Evolutionary conservation across 257 asterid genomes (phyloP), one percentile per base, ranked within the genome.

Genomic region (Primulina tabacum): DNA sequence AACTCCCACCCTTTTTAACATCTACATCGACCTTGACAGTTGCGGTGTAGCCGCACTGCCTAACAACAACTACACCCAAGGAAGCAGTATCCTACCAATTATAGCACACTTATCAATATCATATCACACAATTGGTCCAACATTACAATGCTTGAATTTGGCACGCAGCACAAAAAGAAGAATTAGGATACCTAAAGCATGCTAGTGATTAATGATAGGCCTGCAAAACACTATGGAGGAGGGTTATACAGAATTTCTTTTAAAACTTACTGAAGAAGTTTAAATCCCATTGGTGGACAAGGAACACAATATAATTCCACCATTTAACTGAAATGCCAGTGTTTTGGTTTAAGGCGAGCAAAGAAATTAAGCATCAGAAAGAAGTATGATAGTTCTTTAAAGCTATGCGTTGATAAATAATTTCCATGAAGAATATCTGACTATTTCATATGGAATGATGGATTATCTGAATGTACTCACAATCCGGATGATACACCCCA

Each of bases 11-110:
- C 74, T 70, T 76, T 71, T 83, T 86, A 38, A 80, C 81, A 69
- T 83, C 84, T 75, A 89, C 96, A 67, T 78, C 83, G 69, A 87
- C 92, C 79, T 87, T 94, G 75, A 88, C 88, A n/a, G 85, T 79
- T 70, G 99, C 99, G 47, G 86, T 84, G 82, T 80, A 91, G 70
- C 99, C 99, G 69, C 97, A 82, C 68, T 91, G 99, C 63, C 83
- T 73, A 33, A 94, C 92, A 71, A 80, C 84, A 69, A 89, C 92
- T 71, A 80, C 76, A 73, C 96, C 86, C 70, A 94, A 71, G 65
- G 97, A 88, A 74, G 90, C 81, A 33, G 95, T 89, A 71, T 94
- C 99, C 99, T 94, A 92, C 73, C 78, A 73, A 32, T 38, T 70
- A 37, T 20, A 68, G 71, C 57, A 40, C 47, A 68, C 60, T 69